Evolutionary conservation across 1,284 basidiomycete species (phyloP), one percentile per base, ranked within the genome.

Genomic region (Porogramme epimiltina): DNA sequence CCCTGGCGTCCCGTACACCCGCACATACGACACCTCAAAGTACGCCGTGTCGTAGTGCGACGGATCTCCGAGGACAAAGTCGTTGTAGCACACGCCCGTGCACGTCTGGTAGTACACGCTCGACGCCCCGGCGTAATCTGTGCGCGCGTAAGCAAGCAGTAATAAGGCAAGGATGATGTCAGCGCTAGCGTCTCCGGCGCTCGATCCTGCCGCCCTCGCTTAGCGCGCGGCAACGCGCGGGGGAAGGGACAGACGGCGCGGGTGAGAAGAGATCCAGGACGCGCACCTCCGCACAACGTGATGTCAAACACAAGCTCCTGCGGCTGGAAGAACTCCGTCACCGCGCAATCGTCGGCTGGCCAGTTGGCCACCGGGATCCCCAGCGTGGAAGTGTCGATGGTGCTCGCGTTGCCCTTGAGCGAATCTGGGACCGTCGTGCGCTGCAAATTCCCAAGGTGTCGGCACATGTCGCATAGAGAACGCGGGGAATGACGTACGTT

Each of bases 221-320:
- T 33, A 15, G 34, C 45, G 42, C 36, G 38, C 26, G 34, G 31
- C 40, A 11, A 16, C 40, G 51, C 22, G 40, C 31, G 43, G 43
- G 34, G 24, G 16, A 38, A 36, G 34, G 8, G 36, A 25, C 23
- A 40, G 47, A 39, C 44, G 28, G 40, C 23, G 26, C n/a, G 42
- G 47, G 36, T 28, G 23, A 42, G 22, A 18, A 37, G n/a, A 5
- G 10, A 5, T 16, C 10, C 9, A 18, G 41, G 38, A 46, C 26
- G 68, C 76, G 56, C 55, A 85, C 82, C 82, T 62, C 87, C 86
- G 57, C 90, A 92, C 11, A 91, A 78, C 1, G 89, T 87, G 54
- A 89, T 89, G 65, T 87, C 82, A 58, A 91, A 82, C 26, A 89
- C 82, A 42, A 91, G 75, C 49, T 80, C 74, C 62, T 91, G 87